phyloP scores from a whole-genome alignment of 768 basidiomycete species.

The Agrocybe pediades region DNA sequence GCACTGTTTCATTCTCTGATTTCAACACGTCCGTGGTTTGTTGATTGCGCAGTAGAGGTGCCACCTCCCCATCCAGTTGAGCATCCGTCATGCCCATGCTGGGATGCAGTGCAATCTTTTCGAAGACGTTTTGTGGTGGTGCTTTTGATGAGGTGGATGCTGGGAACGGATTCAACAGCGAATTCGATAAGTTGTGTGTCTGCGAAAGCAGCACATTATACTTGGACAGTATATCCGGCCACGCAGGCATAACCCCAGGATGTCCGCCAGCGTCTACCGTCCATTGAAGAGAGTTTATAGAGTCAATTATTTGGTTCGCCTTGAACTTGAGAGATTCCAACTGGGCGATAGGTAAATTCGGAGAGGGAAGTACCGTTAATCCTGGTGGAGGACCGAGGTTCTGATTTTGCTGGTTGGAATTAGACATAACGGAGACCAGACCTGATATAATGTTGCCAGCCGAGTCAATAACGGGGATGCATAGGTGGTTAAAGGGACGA shows the following conservation, averaged over 20 bases:
- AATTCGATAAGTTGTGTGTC: slow-evolving; percentile 74
- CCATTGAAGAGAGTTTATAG: slow-evolving; percentile 63
- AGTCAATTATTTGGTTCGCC: slow-evolving; percentile 77
- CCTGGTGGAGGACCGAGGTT: slow-evolving; percentile 7
- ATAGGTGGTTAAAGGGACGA: too few relatives aligned
- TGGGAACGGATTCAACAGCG: slow-evolving; percentile 47
- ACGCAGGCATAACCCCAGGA: slow-evolving; percentile 66
- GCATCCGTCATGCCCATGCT: slow-evolving; percentile 55
- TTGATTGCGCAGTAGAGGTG: slow-evolving; percentile 74
- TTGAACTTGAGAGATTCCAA: slow-evolving; percentile 80
- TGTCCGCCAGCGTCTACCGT: slow-evolving; percentile 63
- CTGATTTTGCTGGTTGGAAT: not conserved
- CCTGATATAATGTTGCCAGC: too few relatives aligned
- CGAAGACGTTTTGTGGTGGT: slow-evolving; percentile 47
- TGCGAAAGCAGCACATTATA: slow-evolving; percentile 86
- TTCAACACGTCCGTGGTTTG: slow-evolving; percentile 78
- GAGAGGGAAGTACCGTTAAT: slow-evolving; percentile 16
- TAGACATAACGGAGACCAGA: slow-evolving; percentile 5
- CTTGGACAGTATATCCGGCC: slow-evolving; percentile 87
- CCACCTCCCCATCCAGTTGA: slow-evolving; percentile 73
- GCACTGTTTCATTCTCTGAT: slow-evolving; percentile 72
- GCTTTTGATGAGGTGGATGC: slow-evolving; percentile 17
- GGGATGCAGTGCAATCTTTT: slow-evolving; percentile 72
- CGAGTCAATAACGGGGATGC: too few relatives aligned
- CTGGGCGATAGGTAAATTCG: slow-evolving; percentile 58